Percentiles rank a stretch among this genome's conserved stretches.
phyloP scores from a whole-genome alignment of 352 stramenopile genomes.

The Globisporangium acanthophoron region DNA sequence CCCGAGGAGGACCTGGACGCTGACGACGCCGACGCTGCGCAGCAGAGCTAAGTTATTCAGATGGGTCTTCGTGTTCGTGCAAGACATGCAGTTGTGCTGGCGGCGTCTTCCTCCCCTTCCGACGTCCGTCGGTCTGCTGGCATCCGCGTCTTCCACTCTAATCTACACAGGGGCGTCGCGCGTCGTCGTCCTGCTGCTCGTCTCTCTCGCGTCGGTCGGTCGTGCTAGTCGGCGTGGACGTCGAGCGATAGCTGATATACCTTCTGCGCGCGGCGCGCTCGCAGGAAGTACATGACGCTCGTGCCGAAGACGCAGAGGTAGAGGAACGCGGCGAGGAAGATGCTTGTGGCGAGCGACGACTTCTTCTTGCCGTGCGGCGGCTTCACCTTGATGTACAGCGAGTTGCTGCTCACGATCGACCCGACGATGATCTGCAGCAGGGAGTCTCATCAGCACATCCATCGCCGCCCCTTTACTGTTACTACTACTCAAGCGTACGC shows the following conservation, averaged over 20 bases:
- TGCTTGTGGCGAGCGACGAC: constrained; percentile 77
- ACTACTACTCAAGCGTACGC: constrained; percentile 1
- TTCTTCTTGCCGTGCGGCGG: constrained; percentile 78
- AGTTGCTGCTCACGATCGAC: constrained; percentile 82
- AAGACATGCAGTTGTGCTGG: background rate
- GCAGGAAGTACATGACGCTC: constrained; percentile 84
- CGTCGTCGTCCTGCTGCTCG: background rate
- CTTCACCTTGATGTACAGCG: constrained; percentile 81
- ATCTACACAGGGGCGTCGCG: constrained; percentile 32
- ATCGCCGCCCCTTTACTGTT: background rate
- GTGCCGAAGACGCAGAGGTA: constrained; percentile 83
- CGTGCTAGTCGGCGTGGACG: constrained; percentile 67
- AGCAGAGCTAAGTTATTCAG: constrained; percentile 5
- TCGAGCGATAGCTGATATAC: constrained; percentile 87
- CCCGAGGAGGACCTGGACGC: background rate
- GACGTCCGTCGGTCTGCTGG: too few species aligned
- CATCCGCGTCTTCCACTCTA: constrained; percentile 23
- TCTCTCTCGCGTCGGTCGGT: constrained; percentile 9
- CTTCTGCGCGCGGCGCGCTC: constrained; percentile 71
- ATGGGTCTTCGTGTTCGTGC: background rate
- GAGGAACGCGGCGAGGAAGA: constrained; percentile 82
- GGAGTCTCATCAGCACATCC: too few species aligned
- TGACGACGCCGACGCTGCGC: background rate
- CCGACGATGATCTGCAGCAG: constrained; percentile 65
- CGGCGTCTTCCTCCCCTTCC: too few species aligned